phyloP scores from a whole-genome alignment of 768 basidiomycete genomes.

The Auricularia cornea region DNA sequence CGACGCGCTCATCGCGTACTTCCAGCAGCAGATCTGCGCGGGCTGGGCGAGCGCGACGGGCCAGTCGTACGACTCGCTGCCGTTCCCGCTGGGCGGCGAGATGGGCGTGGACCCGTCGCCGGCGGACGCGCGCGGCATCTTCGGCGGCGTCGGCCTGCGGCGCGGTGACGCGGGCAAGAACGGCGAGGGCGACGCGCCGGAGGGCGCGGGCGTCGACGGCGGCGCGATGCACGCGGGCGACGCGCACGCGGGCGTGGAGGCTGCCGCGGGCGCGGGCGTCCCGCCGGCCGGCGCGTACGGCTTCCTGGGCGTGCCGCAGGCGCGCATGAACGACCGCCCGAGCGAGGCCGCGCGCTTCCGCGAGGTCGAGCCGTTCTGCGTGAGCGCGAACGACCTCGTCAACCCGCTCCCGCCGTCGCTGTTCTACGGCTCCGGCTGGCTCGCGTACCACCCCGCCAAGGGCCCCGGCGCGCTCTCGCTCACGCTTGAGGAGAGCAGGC shows the following conservation, averaged over 20 bases:
- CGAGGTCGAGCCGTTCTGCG: constrained; percentile 88
- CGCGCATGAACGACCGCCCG: constrained; percentile 54
- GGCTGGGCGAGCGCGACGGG: constrained; percentile 71
- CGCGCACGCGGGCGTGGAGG: background rate
- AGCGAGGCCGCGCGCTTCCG: constrained; percentile 46
- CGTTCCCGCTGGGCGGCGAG: constrained; percentile 31
- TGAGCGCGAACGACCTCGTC: constrained; percentile 94
- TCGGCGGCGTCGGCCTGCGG: constrained; percentile 78
- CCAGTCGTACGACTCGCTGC: constrained; percentile 46
- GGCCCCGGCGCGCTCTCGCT: constrained; percentile 21
- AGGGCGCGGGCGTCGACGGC: constrained; percentile 2
- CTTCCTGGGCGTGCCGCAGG: constrained; percentile 52
- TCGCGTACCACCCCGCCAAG: constrained; percentile 58
- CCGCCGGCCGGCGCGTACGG: background rate
- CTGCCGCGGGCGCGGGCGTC: background rate
- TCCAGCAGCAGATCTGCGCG: constrained; percentile 81
- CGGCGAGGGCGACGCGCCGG: constrained; percentile 7
- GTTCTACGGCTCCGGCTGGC: constrained; percentile 93
- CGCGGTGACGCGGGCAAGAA: constrained; percentile 48
- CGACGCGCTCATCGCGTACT: constrained; percentile 87
- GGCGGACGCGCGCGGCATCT: constrained; percentile 50
- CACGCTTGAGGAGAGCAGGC: constrained; percentile 42
- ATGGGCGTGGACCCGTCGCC: constrained; percentile 28
- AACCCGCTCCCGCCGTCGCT: constrained; percentile 92
- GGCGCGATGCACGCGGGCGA: constrained; percentile 20